Base-by-base conservation (phyloP, 805 yeast genomes). In the Kregervanrija delftensis region DNA sequence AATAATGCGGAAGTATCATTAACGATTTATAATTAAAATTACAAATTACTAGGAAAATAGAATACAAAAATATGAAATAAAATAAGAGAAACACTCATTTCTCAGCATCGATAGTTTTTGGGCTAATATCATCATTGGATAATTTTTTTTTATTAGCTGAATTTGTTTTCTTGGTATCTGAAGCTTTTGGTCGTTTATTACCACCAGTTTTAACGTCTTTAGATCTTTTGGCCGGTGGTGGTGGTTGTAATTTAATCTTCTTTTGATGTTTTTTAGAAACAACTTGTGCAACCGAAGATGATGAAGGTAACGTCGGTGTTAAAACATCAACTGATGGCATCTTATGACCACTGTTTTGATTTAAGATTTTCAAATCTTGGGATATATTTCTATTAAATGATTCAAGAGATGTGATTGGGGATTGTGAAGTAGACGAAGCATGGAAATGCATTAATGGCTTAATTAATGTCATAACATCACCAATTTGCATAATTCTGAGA, bases 381-480 rank as follows among this genome's bases (percentile, higher is more conserved):
- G 50, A 39, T 1, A 58, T 57, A 3, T 59, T 47, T 44, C 53
- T 56, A 41, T 61, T 61, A 41, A 83, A 65, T 0, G 85, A 77
- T 17, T 72, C 74, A 36, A 77, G 48, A 0, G 89, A 86, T 32
- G 81, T 74, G 5, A 61, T 61, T 3, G 74, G 68, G 22, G 76
- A 69, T 31, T 67, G 67, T 6, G 71, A 62, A 45, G 68, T 65
- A 9, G 85, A 73, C 52, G 71, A 77, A 10, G 71, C 66, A 43
- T 57, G 61, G 41, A 57, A 60, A 34, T 58, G 56, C 79, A 86
- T 79, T 44, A 88, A 64, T 5, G 84, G 79, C 44, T 76, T 73
- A 50, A 87, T 69, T 49, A 78, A 77, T 0, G 88, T 72, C 87
- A 88, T 83, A 9, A 83, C 82, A 60, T 86, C 93, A 36, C 88